A percentile compares a stretch with the other conserved stretches of the same genome.
These are phyloP conservation scores for Rheum nobile DNA, from an alignment of 148 eudicot species.

Conservation along the genomic window DNA sequence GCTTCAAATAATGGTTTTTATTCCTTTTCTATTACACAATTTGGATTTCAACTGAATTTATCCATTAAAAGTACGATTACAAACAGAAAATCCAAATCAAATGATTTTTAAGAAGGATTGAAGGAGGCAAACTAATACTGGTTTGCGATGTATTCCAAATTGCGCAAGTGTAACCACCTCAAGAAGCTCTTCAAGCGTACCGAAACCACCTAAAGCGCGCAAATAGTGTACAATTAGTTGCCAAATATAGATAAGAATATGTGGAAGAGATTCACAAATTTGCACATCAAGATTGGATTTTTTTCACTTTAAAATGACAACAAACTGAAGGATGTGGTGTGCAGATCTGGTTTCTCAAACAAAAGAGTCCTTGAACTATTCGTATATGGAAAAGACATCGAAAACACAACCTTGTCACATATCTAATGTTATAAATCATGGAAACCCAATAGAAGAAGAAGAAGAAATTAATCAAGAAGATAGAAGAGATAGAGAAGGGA, in stretches of 20 bases:
- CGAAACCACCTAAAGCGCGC: slow-evolving; percentile 97
- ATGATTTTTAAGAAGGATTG: not conserved
- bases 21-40: not conserved
- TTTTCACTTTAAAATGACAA: too few species aligned
- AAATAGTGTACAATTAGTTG: not conserved
- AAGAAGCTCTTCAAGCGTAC: slow-evolving; percentile 82
- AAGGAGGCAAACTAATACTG: slow-evolving; percentile 31
- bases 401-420: too few species aligned
- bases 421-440: too few species aligned
- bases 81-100: not conserved
- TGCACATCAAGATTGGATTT: too few species aligned
- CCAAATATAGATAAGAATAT: not conserved
- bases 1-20: not conserved
- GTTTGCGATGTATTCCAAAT: slow-evolving; percentile 81
- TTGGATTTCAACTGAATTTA: not conserved
- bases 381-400: too few species aligned
- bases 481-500: too few species aligned
- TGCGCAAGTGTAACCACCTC: slow-evolving; percentile 93
- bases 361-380: too few species aligned
- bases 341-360: too few species aligned
- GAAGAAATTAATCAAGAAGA: too few species aligned
- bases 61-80: not conserved
- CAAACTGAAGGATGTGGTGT: too few species aligned
- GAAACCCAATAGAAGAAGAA: too few species aligned
- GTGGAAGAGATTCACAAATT: too few species aligned